A percentile compares a stretch with the other conserved stretches of the same genome.
Evolutionary conservation across 257 asterid species (phyloP).

Genomic region (Plantago elongata): DNA sequence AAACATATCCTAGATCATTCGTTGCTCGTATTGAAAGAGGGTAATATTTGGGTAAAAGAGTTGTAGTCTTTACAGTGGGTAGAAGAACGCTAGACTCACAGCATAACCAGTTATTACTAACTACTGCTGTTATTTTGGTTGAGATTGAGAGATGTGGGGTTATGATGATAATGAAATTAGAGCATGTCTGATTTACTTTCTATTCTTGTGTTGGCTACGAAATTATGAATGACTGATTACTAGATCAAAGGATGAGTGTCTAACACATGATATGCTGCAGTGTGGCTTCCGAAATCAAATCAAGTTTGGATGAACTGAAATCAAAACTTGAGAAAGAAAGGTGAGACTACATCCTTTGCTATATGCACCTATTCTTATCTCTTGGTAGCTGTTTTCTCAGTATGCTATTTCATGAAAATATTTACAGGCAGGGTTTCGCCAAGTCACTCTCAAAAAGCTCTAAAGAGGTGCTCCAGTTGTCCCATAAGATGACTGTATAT

Average conservation of each 20-base stretch:
- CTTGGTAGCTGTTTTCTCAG: background rate
- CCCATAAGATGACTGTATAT: conserved; percentile 6
- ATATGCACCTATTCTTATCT: conserved; percentile 3
- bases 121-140: background rate
- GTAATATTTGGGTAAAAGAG: background rate
- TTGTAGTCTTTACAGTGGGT: background rate
- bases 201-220: too few species aligned
- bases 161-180: background rate
- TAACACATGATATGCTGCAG: conserved; percentile 34
- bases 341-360: conserved; percentile 33
- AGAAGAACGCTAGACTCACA: conserved; percentile 2
- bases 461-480: conserved; percentile 57
- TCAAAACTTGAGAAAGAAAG: conserved; percentile 84
- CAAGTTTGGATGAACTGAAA: conserved; percentile 68
- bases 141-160: background rate
- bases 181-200: background rate
- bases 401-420: conserved; percentile 20
- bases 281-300: conserved; percentile 68
- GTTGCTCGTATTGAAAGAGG: background rate
- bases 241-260: background rate
- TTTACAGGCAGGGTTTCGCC: conserved; percentile 75
- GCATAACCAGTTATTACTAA: background rate
- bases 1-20: conserved; percentile 1
- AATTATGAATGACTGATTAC: background rate
- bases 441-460: conserved; percentile 84